Evolutionary conservation across 768 basidiomycete genomes (phyloP).

Genomic region (Pholiota molesta): DNA sequence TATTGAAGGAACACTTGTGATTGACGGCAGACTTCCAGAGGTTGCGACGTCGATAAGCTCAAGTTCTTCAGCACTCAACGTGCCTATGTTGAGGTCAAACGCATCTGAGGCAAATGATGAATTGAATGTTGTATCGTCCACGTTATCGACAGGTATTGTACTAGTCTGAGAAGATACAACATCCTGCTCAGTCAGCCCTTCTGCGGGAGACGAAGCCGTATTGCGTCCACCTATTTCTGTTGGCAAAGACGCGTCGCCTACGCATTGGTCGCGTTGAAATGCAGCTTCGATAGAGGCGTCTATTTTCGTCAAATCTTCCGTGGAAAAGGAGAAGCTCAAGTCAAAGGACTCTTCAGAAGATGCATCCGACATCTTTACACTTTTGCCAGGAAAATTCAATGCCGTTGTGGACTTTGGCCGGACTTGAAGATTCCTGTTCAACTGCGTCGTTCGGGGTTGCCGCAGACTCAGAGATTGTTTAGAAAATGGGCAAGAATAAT

Average conservation of each 20-base stretch:
- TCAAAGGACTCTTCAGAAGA: constrained; percentile 39
- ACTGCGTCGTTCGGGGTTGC: neutral
- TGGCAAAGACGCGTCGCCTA: neutral
- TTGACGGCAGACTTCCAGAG: neutral
- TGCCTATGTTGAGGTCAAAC: constrained; percentile 20
- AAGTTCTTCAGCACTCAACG: constrained; percentile 20
- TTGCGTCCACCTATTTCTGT: neutral
- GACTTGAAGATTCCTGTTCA: neutral
- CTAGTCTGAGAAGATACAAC: constrained; percentile 4
- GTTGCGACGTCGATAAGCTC: constrained; percentile 14
- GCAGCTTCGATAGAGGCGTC: constrained; percentile 40
- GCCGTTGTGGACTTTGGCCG: neutral
- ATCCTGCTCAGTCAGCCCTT: constrained; percentile 21
- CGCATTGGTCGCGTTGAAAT: neutral
- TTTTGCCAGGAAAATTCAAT: neutral
- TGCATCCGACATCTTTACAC: constrained; percentile 23
- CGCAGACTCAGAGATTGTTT: neutral
- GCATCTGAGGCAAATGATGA: constrained; percentile 19
- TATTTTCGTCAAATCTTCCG: constrained; percentile 54
- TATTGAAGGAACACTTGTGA: constrained; percentile 32
- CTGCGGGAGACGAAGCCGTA: constrained; percentile 8
- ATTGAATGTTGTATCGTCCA: constrained; percentile 6
- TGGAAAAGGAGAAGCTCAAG: constrained; percentile 58
- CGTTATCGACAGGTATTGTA: neutral
- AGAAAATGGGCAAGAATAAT: neutral